Conservation (phyloP, 805 yeast genomes). For the Yarrowia sp. region DNA sequence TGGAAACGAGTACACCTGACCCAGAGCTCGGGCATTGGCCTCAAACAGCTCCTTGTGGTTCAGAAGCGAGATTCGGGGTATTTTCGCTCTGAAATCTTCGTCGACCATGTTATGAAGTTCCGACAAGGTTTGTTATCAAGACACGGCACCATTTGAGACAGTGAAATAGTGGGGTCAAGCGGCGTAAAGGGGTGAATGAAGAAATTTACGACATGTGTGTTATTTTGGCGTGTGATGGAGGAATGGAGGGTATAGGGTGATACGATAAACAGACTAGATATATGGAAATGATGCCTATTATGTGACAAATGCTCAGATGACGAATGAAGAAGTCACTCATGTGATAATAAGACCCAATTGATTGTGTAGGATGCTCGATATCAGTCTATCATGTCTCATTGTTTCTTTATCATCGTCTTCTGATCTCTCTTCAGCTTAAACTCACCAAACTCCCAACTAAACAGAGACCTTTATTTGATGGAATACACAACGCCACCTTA, state of each 20-base stretch:
- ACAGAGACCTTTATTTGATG: neutral
- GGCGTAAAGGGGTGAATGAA: no score
- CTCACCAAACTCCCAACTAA: neutral
- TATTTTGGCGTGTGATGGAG: no score
- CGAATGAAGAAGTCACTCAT: no score
- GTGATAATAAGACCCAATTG: no score
- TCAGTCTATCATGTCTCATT: no score
- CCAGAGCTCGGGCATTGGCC: slow-evolving; percentile 19
- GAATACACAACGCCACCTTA: neutral
- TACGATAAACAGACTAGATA: no score
- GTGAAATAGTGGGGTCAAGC: neutral
- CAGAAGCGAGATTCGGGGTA: neutral
- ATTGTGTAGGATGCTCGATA: no score
- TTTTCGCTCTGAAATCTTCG: neutral
- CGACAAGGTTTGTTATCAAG: slow-evolving; percentile 6
- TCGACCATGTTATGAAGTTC: neutral
- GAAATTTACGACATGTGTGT: no score
- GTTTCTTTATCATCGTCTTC: no score
- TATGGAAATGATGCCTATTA: no score
- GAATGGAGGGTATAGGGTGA: no score
- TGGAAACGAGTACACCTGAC: slow-evolving; percentile 2
- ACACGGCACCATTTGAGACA: slow-evolving; percentile 1
- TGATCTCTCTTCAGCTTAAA: neutral
- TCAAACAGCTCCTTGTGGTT: slow-evolving; percentile 33
- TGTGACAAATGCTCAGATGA: no score